A percentile compares a stretch with the other conserved stretches of the same genome.
phyloP scores from a whole-genome alignment of 176 grass and related monocot genomes.

The Oryza meyeriana region DNA sequence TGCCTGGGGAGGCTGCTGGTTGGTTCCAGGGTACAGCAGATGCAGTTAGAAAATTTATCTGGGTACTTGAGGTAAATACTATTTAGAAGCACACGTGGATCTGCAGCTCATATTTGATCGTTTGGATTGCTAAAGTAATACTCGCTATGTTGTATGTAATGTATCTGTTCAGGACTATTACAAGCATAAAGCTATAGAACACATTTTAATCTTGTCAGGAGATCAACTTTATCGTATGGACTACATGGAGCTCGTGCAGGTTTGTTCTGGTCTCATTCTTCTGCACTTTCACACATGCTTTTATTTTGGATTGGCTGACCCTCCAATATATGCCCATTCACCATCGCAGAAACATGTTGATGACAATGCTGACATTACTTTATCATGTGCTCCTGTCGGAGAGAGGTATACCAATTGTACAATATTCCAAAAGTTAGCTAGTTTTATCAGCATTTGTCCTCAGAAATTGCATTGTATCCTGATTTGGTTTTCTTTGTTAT shows the following conservation, averaged over 20 bases:
- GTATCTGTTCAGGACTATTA: constrained; percentile 48
- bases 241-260: constrained; percentile 74
- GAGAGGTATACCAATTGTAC: constrained; percentile 43
- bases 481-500: constrained; percentile 31
- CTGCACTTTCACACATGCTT: not conserved
- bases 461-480: constrained; percentile 15
- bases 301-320: constrained; percentile 13
- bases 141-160: not conserved
- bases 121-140: not conserved
- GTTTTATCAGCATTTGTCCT: not conserved
- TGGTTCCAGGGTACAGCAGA: constrained; percentile 73
- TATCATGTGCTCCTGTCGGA: constrained; percentile 56
- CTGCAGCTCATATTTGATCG: constrained; percentile 5
- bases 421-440: not conserved
- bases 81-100: not conserved
- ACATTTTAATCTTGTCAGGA: constrained; percentile 68
- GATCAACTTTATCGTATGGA: constrained; percentile 87
- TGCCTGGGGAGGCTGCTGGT: constrained; percentile 57
- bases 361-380: constrained; percentile 62
- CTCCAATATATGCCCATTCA: not conserved
- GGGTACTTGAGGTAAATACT: constrained; percentile 64
- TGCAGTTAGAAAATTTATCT: constrained; percentile 71
- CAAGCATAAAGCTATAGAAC: constrained; percentile 57
- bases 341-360: constrained; percentile 66
- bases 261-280: constrained; percentile 3